Conservation (phyloP, 495 filamentous ascomycete species). For the Lophium mytilinum region DNA sequence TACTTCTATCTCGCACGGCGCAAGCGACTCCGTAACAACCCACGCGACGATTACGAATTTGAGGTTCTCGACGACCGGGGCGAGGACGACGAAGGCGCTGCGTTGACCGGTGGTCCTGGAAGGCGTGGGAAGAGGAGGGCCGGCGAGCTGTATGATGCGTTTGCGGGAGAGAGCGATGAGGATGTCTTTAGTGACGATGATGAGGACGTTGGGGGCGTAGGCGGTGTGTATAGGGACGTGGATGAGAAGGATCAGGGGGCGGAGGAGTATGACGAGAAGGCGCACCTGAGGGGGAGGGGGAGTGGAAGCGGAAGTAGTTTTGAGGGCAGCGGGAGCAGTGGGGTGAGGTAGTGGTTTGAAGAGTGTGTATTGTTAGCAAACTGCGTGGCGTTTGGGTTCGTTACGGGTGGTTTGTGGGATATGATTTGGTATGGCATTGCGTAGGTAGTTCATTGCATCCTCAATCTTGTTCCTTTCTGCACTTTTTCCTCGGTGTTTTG, state of each 20-base stretch:
- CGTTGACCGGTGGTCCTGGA: slow-evolving; percentile 23
- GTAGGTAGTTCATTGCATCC: too few relatives aligned
- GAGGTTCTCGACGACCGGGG: slow-evolving; percentile 85
- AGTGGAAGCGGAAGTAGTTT: slow-evolving; percentile 9
- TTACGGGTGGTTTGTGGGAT: too few relatives aligned
- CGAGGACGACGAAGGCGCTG: slow-evolving; percentile 46
- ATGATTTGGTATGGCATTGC: too few relatives aligned
- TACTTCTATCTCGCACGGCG: slow-evolving; percentile 75
- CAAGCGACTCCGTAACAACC: slow-evolving; percentile 63
- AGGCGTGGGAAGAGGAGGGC: slow-evolving; percentile 47
- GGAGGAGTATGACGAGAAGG: slow-evolving; percentile 14
- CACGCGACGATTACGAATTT: slow-evolving; percentile 86
- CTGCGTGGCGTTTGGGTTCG: too few relatives aligned
- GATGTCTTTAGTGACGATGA: slow-evolving; percentile 36
- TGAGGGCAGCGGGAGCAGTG: slow-evolving; percentile 10
- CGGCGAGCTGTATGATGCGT: slow-evolving; percentile 88
- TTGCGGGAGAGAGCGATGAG: slow-evolving; percentile 74
- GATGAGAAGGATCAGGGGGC: neutral
- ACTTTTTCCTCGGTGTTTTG: too few relatives aligned
- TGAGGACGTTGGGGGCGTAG: neutral
- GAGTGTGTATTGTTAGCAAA: too few relatives aligned
- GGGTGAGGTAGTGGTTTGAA: neutral
- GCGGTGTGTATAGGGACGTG: slow-evolving; percentile 16
- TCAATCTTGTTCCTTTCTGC: too few relatives aligned
- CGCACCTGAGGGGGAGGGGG: neutral